Evolutionary conservation across 306 rosid species (phyloP).

Genomic region (Casuarina equisetifolia): DNA sequence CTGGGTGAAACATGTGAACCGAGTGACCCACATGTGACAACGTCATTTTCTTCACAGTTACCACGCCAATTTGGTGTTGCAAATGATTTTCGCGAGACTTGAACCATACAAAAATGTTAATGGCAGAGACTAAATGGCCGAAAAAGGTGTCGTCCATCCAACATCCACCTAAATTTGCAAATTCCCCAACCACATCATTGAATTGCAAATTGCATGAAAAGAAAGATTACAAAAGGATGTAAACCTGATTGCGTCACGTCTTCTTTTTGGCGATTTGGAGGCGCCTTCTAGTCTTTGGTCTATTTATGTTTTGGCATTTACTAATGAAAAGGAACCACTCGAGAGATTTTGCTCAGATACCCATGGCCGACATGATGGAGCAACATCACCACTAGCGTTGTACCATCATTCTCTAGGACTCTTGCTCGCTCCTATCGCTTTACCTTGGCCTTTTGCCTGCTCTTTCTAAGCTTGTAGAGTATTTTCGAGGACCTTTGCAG

Average conservation of each 20-base stretch:
- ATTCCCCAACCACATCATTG: not conserved
- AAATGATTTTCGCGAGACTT: not conserved
- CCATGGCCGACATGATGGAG: conserved; percentile 26
- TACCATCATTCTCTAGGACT: not conserved
- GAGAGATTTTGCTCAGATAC: conserved; percentile 5
- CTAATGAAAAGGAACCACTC: conserved; percentile 11
- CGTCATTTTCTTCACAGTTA: not conserved
- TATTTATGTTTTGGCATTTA: conserved; percentile 21
- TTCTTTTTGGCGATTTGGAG: conserved; percentile 18
- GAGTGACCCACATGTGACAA: not conserved
- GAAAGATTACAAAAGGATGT: not conserved
- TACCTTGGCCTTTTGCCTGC: not conserved
- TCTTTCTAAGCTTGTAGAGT: no score
- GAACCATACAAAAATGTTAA: not conserved
- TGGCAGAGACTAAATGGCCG: not conserved
- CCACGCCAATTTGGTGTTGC: no score
- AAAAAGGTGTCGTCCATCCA: not conserved
- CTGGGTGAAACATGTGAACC: not conserved
- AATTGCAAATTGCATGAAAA: not conserved
- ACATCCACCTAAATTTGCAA: not conserved
- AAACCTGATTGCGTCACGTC: not conserved
- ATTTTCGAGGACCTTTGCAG: no score
- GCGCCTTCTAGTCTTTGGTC: conserved; percentile 20
- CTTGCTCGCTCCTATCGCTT: not conserved
- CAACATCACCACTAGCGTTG: not conserved